Base-by-base conservation (phyloP, 164 flowering plant species). In the Chloranthus sessilifolius region DNA sequence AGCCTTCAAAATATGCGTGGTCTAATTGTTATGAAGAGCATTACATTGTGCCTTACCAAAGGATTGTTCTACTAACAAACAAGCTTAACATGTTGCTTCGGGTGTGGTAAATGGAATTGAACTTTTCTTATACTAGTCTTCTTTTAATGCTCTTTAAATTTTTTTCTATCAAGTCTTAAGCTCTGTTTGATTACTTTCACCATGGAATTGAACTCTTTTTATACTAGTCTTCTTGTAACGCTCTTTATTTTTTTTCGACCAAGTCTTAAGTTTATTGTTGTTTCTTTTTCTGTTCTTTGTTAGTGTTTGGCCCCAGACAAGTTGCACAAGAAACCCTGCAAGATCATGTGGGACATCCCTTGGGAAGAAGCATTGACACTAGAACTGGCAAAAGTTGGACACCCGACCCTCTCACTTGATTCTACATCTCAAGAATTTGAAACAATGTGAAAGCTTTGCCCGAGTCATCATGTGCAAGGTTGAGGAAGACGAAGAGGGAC, bases 271-370 rank as follows among this genome's bases (percentile, higher is more conserved):
- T 11, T 8, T 35, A 12, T 22, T 12, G 24, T 28, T 41, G n/a
- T 23, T 26, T 24, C 11, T 25, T 28, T 27, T 30, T 49, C 43
- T 1, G 34, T 34, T 45, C 48, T 43, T 46, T 41, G 49, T 11
- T 38, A 92, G 99, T 84, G 84, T 68, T 43, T 53, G 50, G 75
- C 66, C 55, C 77, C 62, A 2, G 92, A 84, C 57, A 82, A 81
- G 67, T 62, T 94, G 82, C 96, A 86, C 55, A 82, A 73, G 61
- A 86, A 73, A 60, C 95, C 99, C 43, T 77, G 81, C 77, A 94
- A 87, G 70, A 86, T 94, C 55, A 60, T 85, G 74, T 94, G 99
- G 99, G 99, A 94, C 48, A 90, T 89, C 30, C 83, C 92, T 0
- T 94, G 97, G 97, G 95, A 85, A 63, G 95, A 89, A 46, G 82